Percentiles rank a stretch among this genome's conserved stretches.
Evolutionary conservation across 257 asterid species (phyloP).

Genomic region (Capsicum chinense): DNA sequence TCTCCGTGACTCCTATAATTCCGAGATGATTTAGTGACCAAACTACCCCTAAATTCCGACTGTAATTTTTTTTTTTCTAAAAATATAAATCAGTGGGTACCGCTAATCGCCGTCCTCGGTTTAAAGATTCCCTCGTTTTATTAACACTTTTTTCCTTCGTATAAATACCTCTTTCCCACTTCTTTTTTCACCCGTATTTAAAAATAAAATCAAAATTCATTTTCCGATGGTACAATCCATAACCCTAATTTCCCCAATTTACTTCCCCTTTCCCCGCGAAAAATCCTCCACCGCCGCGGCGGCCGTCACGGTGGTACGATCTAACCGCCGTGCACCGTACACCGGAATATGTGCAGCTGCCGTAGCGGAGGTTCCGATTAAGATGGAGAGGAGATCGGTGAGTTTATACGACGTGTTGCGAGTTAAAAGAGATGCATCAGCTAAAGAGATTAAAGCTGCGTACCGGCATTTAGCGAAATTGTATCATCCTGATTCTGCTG

Average conservation of each 20-base stretch:
- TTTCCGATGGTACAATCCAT: conserved; percentile 19
- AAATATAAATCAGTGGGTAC: neutral
- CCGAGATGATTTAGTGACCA: no score
- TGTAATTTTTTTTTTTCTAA: neutral
- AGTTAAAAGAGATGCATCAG: conserved; percentile 68
- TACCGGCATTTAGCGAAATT: conserved; percentile 83
- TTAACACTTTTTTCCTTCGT: neutral
- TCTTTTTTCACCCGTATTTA: neutral
- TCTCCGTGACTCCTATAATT: no score
- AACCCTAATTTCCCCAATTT: neutral
- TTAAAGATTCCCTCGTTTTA: conserved; percentile 13
- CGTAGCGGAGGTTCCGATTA: conserved; percentile 14
- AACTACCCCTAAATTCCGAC: neutral
- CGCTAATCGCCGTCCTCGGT: conserved; percentile 21
- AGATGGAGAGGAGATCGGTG: conserved; percentile 33
- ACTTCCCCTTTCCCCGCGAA: conserved; percentile 8
- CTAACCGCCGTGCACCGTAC: neutral
- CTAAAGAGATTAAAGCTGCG: conserved; percentile 77
- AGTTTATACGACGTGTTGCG: conserved; percentile 74
- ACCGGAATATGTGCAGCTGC: conserved; percentile 4
- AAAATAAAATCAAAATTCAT: neutral
- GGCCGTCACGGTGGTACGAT: neutral
- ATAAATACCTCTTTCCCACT: neutral
- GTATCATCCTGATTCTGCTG: conserved; percentile 68
- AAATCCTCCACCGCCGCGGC: neutral